Evolutionary conservation across 805 yeast species (phyloP), one percentile per base, ranked within the genome.

Genomic region (Candida pseudoglaebosa): DNA sequence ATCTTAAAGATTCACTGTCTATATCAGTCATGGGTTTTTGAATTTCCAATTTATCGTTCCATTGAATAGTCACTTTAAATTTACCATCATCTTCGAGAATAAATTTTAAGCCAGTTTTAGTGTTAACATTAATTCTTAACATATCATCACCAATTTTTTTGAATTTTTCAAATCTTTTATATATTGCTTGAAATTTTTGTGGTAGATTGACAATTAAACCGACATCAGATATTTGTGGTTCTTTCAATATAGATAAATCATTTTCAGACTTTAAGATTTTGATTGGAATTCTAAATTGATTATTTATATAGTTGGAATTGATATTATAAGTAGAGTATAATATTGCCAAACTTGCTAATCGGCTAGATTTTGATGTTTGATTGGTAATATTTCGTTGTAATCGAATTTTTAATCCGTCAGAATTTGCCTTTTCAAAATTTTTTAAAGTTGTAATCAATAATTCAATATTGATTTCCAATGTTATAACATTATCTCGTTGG

Each of bases 231-330:
- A 81, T 59, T 49, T 71, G 75, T 0, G 96, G 96, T 51, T 84
- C 93, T 31, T 47, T 46, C 14, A 68, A 62, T 7, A 78, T 63
- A 35, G 70, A 53, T 10, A 70, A 70, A 40, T 77, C 80, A 42
- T 74, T 78, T 12, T 70, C 73, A 44, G 66, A 69, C 41, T 78
- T 73, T 40, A 84, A 51, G 30, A 85, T 64, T 47, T 80, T 66
- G 1, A 85, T 85, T 0, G 95, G 91, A 14, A 90, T 75, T 36
- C 78, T 77, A 49, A 81, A 79, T 5, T 84, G 73, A 50, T 83
- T 88, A 43, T 74, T 72, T 13, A 85, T 70, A 2, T 75, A 61
- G 17, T 73, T 70, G 7, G 71, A 38, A 57, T 55, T 36, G 56
- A 54, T 24, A 56, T 63, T 49, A 56, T 58, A 61, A 43, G 77